Percentiles rank a stretch among this genome's conserved stretches.
phyloP scores from a whole-genome alignment of 305 asterid genomes.

The Fraxinus sp. region DNA sequence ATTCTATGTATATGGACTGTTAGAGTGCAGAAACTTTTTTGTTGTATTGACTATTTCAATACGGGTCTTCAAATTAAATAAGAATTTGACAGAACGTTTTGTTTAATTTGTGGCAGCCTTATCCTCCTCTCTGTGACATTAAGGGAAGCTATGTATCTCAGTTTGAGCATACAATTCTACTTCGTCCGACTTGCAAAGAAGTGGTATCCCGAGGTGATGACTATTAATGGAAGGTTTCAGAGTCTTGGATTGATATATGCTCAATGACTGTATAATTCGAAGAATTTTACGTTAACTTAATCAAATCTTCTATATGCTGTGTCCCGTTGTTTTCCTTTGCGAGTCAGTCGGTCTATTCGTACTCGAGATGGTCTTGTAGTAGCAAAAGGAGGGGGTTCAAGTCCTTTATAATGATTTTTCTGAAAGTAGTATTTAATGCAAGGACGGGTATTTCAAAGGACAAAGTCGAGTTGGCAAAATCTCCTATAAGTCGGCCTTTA shows the following conservation, averaged over 20 bases:
- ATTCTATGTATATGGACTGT: neutral
- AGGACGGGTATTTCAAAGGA: neutral
- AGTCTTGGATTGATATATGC: neutral
- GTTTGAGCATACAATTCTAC: constrained; percentile 91
- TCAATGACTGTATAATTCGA: neutral
- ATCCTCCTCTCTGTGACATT: constrained; percentile 87
- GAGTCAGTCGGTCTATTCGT: neutral
- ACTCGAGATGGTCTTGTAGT: neutral
- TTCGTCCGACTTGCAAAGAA: constrained; percentile 99
- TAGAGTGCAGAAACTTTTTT: neutral
- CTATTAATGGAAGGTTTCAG: constrained; percentile 43
- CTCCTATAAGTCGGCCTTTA: neutral
- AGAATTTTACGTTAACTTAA: neutral
- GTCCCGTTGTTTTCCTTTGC: neutral
- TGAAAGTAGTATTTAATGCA: neutral
- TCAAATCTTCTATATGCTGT: neutral
- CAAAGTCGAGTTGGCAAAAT: neutral
- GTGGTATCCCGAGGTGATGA: constrained; percentile 95
- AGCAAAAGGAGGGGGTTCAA: neutral
- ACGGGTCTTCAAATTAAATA: neutral
- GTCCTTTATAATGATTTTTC: neutral
- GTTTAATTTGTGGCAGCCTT: constrained; percentile 57
- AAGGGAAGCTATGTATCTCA: constrained; percentile 95
- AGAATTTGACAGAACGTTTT: neutral
- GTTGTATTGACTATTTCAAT: neutral